Evolutionary conservation across 139 green algal genomes (phyloP).

Genomic region (Chlorella ohadii): DNA sequence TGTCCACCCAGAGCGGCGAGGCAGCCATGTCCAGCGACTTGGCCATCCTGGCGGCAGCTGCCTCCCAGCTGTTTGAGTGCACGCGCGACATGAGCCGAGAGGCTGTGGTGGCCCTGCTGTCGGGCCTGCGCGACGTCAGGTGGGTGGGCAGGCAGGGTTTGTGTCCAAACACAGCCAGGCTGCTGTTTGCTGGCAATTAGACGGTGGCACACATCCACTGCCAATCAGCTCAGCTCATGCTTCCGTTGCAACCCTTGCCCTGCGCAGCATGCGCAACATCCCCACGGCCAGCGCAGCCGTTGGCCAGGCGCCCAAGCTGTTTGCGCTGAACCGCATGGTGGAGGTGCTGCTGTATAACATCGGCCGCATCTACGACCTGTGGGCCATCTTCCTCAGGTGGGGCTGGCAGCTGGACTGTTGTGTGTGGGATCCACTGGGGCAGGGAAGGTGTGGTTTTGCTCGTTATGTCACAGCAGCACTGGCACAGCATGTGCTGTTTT

Average conservation of each 20-base stretch:
- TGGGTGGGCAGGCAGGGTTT: constrained; percentile 21
- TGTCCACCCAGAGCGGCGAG: constrained; percentile 35
- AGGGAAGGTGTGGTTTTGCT: too few relatives aligned
- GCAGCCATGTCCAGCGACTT: constrained; percentile 55
- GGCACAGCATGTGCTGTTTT: not conserved
- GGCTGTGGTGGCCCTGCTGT: constrained; percentile 68
- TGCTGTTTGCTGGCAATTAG: too few relatives aligned
- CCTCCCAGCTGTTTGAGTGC: constrained; percentile 75
- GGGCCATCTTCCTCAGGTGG: constrained; percentile 78
- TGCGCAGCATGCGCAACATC: constrained; percentile 20
- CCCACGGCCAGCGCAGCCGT: not conserved
- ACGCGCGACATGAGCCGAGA: constrained; percentile 67
- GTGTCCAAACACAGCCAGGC: too few relatives aligned
- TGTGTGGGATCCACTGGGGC: too few relatives aligned
- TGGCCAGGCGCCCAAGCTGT: constrained; percentile 53
- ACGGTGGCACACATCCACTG: too few relatives aligned
- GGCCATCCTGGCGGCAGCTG: constrained; percentile 61
- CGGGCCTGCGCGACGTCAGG: constrained; percentile 50
- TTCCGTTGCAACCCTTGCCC: too few relatives aligned
- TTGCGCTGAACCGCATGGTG: constrained; percentile 77
- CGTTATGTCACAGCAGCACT: too few relatives aligned
- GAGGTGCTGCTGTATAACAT: constrained; percentile 79
- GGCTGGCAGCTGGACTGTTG: too few relatives aligned
- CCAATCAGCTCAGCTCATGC: too few relatives aligned
- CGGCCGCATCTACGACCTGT: constrained; percentile 74